These are phyloP conservation scores for Macrotyloma uniflorum DNA, from an alignment of 306 rosid genomes.

Conservation along the genomic window DNA sequence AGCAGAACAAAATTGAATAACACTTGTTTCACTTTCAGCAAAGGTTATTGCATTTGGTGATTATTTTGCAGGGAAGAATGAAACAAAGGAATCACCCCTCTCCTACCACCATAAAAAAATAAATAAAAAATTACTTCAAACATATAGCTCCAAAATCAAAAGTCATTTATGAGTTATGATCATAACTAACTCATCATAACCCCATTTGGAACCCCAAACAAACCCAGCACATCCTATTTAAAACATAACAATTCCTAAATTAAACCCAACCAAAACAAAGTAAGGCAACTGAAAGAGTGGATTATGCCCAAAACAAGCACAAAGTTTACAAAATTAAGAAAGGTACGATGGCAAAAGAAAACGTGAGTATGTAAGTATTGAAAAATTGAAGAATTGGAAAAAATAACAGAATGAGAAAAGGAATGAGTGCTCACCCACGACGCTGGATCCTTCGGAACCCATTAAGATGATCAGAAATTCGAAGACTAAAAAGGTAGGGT, in stretches of 20 bases:
- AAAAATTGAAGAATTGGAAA: background rate
- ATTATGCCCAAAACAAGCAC: background rate
- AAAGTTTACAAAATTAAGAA: too few relatives aligned
- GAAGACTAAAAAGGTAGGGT: constrained; percentile 48
- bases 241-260: background rate
- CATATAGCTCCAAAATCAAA: background rate
- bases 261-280: background rate
- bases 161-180: background rate
- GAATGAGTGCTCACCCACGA: constrained; percentile 66
- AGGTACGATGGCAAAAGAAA: too few relatives aligned
- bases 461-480: constrained; percentile 37
- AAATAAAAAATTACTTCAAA: background rate
- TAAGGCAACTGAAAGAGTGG: background rate
- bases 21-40: too few relatives aligned
- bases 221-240: background rate
- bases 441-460: constrained; percentile 87
- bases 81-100: background rate
- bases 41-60: background rate
- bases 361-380: background rate
- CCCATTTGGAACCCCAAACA: background rate
- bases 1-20: background rate
- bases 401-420: constrained; percentile 17
- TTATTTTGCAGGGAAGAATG: background rate
- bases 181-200: background rate
- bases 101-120: background rate